These are phyloP conservation scores for Vigna angularis DNA, from an alignment of 306 rosid species.

Conservation along the genomic window DNA sequence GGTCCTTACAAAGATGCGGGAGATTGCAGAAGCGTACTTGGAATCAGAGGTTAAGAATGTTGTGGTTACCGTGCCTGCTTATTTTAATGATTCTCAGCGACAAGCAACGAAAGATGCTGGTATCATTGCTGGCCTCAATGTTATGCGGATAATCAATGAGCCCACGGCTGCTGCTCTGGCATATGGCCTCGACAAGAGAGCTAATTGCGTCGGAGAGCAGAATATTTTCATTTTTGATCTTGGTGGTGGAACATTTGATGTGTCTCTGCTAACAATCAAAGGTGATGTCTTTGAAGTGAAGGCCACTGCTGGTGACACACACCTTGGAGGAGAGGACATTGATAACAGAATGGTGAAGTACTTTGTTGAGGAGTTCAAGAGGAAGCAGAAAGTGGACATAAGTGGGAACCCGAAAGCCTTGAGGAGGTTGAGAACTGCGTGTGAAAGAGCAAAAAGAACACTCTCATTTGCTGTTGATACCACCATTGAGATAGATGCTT, in stretches of 20 bases:
- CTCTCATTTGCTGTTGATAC: slow-evolving; percentile 53
- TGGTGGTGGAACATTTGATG: slow-evolving; percentile 27
- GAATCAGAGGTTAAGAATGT: slow-evolving; percentile 52
- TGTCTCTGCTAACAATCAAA: slow-evolving; percentile 39
- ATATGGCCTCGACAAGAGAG: slow-evolving; percentile 27
- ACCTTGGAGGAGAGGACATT: slow-evolving; percentile 39
- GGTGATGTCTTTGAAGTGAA: slow-evolving; percentile 19
- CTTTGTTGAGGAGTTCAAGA: slow-evolving; percentile 24
- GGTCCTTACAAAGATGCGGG: slow-evolving; percentile 60
- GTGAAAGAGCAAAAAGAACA: slow-evolving; percentile 58
- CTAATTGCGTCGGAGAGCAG: background rate
- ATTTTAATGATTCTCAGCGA: slow-evolving; percentile 41
- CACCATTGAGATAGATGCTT: slow-evolving; percentile 50
- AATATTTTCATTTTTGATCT: slow-evolving; percentile 21
- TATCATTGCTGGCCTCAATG: slow-evolving; percentile 38
- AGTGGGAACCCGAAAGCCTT: slow-evolving; percentile 19
- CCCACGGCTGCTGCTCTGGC: slow-evolving; percentile 43
- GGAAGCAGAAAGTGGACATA: slow-evolving; percentile 31
- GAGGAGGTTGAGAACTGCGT: slow-evolving; percentile 39
- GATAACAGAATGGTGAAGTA: slow-evolving; percentile 36
- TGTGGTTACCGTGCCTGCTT: slow-evolving; percentile 56
- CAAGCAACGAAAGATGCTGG: slow-evolving; percentile 37
- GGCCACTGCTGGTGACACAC: slow-evolving; percentile 38
- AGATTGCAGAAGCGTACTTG: slow-evolving; percentile 53
- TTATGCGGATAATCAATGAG: slow-evolving; percentile 37